Base-by-base conservation (phyloP, 306 rosid species). In the apple (Malus domestica) region DNA sequence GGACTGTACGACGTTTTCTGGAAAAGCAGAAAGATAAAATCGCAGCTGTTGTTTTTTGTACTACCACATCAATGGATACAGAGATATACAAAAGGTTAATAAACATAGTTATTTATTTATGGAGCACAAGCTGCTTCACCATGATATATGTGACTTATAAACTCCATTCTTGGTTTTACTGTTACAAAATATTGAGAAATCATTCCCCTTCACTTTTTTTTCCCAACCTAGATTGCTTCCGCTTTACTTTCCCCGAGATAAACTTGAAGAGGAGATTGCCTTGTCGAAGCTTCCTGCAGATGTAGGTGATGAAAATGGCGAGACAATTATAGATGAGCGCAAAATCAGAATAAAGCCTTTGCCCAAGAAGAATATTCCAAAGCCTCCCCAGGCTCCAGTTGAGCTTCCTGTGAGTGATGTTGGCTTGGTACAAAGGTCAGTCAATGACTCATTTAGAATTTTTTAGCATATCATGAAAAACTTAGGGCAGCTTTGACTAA, bases 261-360 rank as follows among this genome's bases (percentile, higher is more conserved):
- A 85, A 74, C 97, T 92, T 10, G 99, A 95, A 77, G 99, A 95
- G 90, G 97, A 86, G 89, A 78, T 92, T 71, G 97, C 99, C 72
- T 65, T 88, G 78, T 85, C 79, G 49, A 95, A 90, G 84, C 97
- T 95, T 87, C 99, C 99, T 71, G 92, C 97, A 70, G 99, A 95
- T 83, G 97, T 95, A 76, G 99, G 99, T 78, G 99, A 95, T 90
- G 99, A 95, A 81, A 95, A 95, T 83, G 99, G 99, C 12, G 99
- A 95, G 89, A 95, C 97, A 10, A 81, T 86, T 79, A 86, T 95
- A 75, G 96, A 92, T 74, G 99, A 92, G 80, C 97, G 99, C 62
- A 95, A 95, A 88, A 95, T 95, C 88, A 88, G 99, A 85, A 95
- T 95, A 84, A 90, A 89, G 83, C 87, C 96, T 76, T 89, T 95